A percentile compares a stretch with the other conserved stretches of the same genome.
Conservation (phyloP, 345 rosid species). For the Eutrema heterophyllum region DNA sequence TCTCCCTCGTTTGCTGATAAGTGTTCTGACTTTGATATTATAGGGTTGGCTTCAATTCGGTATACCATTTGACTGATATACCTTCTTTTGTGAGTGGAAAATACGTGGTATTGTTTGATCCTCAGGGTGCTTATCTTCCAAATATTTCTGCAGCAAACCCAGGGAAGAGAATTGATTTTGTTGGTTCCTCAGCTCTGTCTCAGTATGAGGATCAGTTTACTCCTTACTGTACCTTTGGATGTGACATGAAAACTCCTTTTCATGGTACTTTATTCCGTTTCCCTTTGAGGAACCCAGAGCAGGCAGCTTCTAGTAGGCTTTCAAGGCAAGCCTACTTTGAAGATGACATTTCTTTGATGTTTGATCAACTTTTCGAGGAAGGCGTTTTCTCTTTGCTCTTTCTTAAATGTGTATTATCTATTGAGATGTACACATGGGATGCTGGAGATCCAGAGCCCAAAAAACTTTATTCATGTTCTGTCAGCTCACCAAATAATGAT, state of each 20-base stretch:
- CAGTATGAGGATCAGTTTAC: constrained; percentile 69
- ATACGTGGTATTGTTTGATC: constrained; percentile 82
- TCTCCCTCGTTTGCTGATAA: constrained; percentile 5
- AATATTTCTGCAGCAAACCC: constrained; percentile 85
- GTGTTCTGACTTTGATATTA: constrained; percentile 11
- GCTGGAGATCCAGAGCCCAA: constrained; percentile 59
- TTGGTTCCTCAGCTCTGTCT: constrained; percentile 63
- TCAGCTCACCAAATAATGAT: constrained; percentile 45
- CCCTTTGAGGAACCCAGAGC: constrained; percentile 74
- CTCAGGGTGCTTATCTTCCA: constrained; percentile 81
- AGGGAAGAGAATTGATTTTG: constrained; percentile 86
- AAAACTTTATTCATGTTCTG: constrained; percentile 61
- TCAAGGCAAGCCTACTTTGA: constrained; percentile 80
- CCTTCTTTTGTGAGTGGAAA: constrained; percentile 94
- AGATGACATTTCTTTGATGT: constrained; percentile 59
- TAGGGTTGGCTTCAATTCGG: constrained; percentile 95
- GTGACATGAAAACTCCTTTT: constrained; percentile 72
- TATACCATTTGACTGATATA: constrained; percentile 90
- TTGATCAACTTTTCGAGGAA: constrained; percentile 72
- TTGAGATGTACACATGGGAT: constrained; percentile 87
- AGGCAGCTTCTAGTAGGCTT: constrained; percentile 74
- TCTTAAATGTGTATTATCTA: constrained; percentile 62
- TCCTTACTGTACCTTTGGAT: constrained; percentile 88
- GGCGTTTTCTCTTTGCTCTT: constrained; percentile 74
- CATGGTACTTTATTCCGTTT: constrained; percentile 87